phyloP scores from a whole-genome alignment of 2,329 filamentous ascomycete genomes.

The Teratosphaeriaceae sp. region DNA sequence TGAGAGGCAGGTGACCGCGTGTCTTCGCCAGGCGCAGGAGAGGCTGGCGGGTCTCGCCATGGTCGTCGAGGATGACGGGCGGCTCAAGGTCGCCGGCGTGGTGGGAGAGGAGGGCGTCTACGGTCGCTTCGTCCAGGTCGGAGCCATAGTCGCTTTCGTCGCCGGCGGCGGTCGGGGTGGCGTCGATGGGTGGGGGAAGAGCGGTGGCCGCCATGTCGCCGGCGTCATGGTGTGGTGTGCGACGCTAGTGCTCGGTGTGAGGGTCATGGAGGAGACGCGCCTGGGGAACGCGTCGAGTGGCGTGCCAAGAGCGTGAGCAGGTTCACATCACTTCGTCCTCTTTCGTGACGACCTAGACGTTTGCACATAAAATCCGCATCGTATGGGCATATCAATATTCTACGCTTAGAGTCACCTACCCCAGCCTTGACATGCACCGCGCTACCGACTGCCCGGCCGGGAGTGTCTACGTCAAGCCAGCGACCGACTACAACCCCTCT shows the following conservation, averaged over 20 bases:
- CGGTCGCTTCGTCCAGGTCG: constrained; percentile 52
- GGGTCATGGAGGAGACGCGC: constrained; percentile 10
- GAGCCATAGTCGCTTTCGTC: constrained; percentile 56
- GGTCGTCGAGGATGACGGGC: constrained; percentile 18
- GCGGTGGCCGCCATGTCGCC: constrained; percentile 8
- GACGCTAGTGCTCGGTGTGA: constrained; percentile 7
- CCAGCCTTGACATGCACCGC: no score
- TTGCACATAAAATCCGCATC: no score
- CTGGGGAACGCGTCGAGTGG: constrained; percentile 4
- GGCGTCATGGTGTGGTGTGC: constrained; percentile 8
- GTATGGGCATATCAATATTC: no score
- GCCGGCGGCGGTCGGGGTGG: constrained; percentile 8
- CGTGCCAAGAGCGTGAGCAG: neutral
- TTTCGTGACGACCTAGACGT: no score
- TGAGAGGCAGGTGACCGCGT: constrained; percentile 7
- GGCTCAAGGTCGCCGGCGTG: constrained; percentile 29
- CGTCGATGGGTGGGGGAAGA: neutral
- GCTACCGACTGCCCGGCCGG: no score
- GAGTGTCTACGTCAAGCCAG: no score
- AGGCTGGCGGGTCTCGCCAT: constrained; percentile 10
- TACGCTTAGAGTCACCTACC: no score
- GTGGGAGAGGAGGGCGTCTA: constrained; percentile 46
- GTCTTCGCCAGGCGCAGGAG: constrained; percentile 9
- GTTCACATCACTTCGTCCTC: no score
- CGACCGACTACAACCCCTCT: no score